These are phyloP conservation scores for Paramecium primaurelia DNA, from an alignment of 73 alveolate species.

Conservation along the genomic window DNA sequence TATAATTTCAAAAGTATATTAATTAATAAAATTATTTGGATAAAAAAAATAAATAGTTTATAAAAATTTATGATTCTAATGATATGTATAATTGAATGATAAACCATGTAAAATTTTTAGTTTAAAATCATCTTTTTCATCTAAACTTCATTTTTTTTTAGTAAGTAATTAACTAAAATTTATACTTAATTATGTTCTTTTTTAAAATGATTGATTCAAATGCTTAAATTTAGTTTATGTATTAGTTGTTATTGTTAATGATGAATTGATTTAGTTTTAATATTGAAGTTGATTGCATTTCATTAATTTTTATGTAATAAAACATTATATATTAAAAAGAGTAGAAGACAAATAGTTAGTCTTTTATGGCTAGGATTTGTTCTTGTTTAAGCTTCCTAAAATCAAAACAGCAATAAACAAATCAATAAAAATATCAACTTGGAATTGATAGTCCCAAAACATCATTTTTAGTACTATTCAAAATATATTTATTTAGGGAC, in stretches of 20 bases:
- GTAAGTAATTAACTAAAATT: too few species aligned
- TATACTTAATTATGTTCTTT: neutral
- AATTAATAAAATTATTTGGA: too few species aligned
- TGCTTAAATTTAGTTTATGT: neutral
- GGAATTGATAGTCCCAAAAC: conserved; percentile 47
- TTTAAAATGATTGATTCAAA: neutral
- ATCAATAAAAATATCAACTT: neutral
- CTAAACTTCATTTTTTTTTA: neutral
- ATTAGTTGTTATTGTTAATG: neutral
- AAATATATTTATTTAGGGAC: neutral
- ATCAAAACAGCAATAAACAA: neutral
- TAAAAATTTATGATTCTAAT: neutral
- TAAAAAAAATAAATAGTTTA: neutral
- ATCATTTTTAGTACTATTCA: neutral
- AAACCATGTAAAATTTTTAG: too few species aligned
- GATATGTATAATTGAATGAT: neutral
- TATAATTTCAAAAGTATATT: too few species aligned
- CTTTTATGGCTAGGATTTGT: neutral
- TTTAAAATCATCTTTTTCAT: neutral
- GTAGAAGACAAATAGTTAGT: neutral
- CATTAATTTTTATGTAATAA: neutral
- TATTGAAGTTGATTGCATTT: neutral
- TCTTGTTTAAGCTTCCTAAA: neutral
- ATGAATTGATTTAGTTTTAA: neutral
- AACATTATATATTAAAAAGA: neutral